Percentiles rank a stretch among this genome's conserved stretches.
phyloP scores from a whole-genome alignment of 2,329 filamentous ascomycete species.

The Cladosporium halotolerans region DNA sequence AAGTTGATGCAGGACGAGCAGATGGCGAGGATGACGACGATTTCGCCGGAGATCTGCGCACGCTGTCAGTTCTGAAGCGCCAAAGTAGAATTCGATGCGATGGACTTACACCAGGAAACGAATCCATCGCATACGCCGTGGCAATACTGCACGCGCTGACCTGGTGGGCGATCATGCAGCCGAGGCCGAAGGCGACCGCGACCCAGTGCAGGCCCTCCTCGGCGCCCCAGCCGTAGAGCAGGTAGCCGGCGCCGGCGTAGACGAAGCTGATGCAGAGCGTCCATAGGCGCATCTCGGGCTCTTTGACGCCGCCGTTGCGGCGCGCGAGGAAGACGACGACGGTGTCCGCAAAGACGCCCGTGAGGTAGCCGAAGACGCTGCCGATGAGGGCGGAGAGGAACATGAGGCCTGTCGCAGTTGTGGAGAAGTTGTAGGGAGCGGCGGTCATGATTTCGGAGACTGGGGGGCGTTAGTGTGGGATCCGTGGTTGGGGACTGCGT shows the following conservation, averaged over 20 bases:
- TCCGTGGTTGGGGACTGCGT: neutral
- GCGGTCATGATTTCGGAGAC: slow-evolving; percentile 34
- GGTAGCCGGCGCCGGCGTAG: slow-evolving; percentile 32
- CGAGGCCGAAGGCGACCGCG: slow-evolving; percentile 26
- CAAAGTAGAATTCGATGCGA: neutral
- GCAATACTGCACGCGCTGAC: slow-evolving; percentile 34
- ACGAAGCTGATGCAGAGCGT: slow-evolving; percentile 28
- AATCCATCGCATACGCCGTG: slow-evolving; percentile 36
- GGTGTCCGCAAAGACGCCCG: slow-evolving; percentile 41
- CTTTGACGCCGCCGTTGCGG: slow-evolving; percentile 20
- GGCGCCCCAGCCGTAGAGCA: slow-evolving; percentile 36
- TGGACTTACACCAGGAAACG: slow-evolving; percentile 13
- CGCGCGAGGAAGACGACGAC: slow-evolving; percentile 25
- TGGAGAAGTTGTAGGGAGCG: slow-evolving; percentile 32
- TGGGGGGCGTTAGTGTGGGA: neutral
- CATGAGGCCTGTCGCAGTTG: slow-evolving; percentile 27
- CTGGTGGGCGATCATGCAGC: slow-evolving; percentile 36
- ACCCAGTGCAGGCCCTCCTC: slow-evolving; percentile 19
- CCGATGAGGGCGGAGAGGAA: slow-evolving; percentile 21
- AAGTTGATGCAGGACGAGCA: slow-evolving; percentile 19
- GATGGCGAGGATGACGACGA: slow-evolving; percentile 20
- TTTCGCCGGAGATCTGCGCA: slow-evolving; percentile 16
- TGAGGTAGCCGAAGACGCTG: slow-evolving; percentile 17
- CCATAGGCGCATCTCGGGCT: slow-evolving; percentile 29
- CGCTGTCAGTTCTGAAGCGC: neutral